phyloP scores from a whole-genome alignment of 805 yeast genomes.

The Peterozyma xylosa region DNA sequence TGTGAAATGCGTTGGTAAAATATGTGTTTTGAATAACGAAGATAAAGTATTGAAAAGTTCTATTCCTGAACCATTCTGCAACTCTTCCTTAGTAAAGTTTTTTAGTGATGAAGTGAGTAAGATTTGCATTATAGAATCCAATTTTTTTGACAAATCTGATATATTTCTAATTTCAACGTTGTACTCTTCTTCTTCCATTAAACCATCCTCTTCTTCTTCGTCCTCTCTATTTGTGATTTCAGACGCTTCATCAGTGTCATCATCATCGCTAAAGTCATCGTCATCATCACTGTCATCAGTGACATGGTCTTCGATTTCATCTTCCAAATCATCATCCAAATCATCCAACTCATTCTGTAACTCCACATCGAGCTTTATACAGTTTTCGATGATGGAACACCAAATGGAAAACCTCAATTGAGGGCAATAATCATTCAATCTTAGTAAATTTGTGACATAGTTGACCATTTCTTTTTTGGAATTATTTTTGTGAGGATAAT shows the following conservation, averaged over 20 bases:
- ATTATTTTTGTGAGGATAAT: constrained; percentile 78
- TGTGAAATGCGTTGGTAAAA: constrained; percentile 88
- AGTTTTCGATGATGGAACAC: constrained; percentile 72
- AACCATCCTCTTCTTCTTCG: constrained; percentile 19
- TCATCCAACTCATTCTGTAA: constrained; percentile 84
- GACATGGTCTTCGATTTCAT: constrained; percentile 30
- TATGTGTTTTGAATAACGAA: constrained; percentile 70
- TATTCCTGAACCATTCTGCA: constrained; percentile 59
- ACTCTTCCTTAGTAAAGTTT: constrained; percentile 40
- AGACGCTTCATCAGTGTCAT: constrained; percentile 13
- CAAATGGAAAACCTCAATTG: constrained; percentile 72
- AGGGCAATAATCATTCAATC: constrained; percentile 58
- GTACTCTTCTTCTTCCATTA: constrained; percentile 31
- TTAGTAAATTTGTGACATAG: constrained; percentile 60
- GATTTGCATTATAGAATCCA: constrained; percentile 60
- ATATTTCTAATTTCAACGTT: constrained; percentile 38
- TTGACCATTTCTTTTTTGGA: constrained; percentile 44
- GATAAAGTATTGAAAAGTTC: constrained; percentile 65
- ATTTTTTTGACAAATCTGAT: constrained; percentile 52
- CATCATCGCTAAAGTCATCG: constrained; percentile 20
- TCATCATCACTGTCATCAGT: constrained; percentile 23
- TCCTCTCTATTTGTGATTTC: constrained; percentile 19
- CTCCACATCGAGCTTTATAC: constrained; percentile 87
- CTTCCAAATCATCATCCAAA: constrained; percentile 64
- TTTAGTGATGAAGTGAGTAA: constrained; percentile 44